A percentile compares a stretch with the other conserved stretches of the same genome.
phyloP scores from a whole-genome alignment of 371 early-diverging fungal genomes.

The Rhizopus arrhizus region DNA sequence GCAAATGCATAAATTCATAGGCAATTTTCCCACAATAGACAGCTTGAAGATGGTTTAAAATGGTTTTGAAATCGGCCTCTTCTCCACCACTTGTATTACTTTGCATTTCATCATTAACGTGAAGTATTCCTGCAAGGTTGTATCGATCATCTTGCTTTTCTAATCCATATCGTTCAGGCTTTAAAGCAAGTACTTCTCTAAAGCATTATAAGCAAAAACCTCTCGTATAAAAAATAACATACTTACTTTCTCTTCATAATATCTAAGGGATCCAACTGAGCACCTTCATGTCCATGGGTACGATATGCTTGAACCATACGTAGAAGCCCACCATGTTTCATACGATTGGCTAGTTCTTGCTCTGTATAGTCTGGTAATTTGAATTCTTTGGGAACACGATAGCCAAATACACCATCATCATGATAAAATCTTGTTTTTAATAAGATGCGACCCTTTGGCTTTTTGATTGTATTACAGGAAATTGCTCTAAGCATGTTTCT shows the following conservation, averaged over 20 bases:
- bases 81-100: slow-evolving; percentile 36
- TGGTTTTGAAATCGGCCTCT: slow-evolving; percentile 68
- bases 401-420: slow-evolving; percentile 84
- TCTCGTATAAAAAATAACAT: neutral
- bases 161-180: slow-evolving; percentile 83
- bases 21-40: slow-evolving; percentile 89
- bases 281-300: slow-evolving; percentile 81
- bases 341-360: slow-evolving; percentile 81
- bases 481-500: slow-evolving; percentile 14
- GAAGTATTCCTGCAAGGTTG: slow-evolving; percentile 79
- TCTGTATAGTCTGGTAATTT: slow-evolving; percentile 75
- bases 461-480: neutral
- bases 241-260: slow-evolving; percentile 72
- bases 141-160: slow-evolving; percentile 36
- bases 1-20: slow-evolving; percentile 92
- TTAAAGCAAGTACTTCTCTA: slow-evolving; percentile 72
- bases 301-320: slow-evolving; percentile 86
- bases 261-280: slow-evolving; percentile 87
- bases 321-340: slow-evolving; percentile 78
- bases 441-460: neutral
- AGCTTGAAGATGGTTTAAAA: slow-evolving; percentile 71
- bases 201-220: neutral
- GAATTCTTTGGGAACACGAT: slow-evolving; percentile 71
- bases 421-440: slow-evolving; percentile 49
- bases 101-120: slow-evolving; percentile 62